Percentiles rank a stretch among this genome's conserved stretches.
phyloP scores from a whole-genome alignment of 345 rosid species.

The Boechera retrofracta region DNA sequence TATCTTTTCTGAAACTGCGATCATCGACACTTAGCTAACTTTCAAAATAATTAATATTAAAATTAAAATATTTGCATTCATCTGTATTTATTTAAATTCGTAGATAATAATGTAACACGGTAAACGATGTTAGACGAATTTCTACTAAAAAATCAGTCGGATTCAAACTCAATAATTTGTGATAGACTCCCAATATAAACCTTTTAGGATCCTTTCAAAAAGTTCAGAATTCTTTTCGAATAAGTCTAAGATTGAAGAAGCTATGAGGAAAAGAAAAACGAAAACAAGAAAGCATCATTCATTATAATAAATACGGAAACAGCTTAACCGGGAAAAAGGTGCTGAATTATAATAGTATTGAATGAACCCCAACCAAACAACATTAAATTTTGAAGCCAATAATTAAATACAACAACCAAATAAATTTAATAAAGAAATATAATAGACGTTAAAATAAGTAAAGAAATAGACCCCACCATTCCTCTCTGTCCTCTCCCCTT shows the following conservation, averaged over 20 bases:
- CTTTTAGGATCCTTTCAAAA: neutral
- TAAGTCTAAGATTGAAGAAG: constrained; percentile 20
- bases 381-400: constrained; percentile 47
- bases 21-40: constrained; percentile 37
- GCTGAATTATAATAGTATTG: constrained; percentile 26
- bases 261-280: constrained; percentile 4
- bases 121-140: constrained; percentile 10
- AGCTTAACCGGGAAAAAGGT: constrained; percentile 30
- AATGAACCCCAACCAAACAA: constrained; percentile 50
- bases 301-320: constrained; percentile 38
- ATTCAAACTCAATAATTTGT: constrained; percentile 23
- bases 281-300: constrained; percentile 24
- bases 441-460: constrained; percentile 31
- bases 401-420: constrained; percentile 47
- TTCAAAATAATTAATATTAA: constrained; percentile 23
- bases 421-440: neutral
- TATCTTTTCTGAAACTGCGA: constrained; percentile 24
- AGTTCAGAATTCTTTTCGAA: neutral
- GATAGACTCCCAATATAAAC: neutral
- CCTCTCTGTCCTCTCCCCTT: constrained; percentile 32
- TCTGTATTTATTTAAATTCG: neutral
- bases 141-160: neutral
- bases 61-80: neutral
- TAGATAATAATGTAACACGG: constrained; percentile 18
- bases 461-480: constrained; percentile 43